These are phyloP conservation scores for Candida ulmi DNA, from an alignment of 805 yeast species.

Conservation along the genomic window DNA sequence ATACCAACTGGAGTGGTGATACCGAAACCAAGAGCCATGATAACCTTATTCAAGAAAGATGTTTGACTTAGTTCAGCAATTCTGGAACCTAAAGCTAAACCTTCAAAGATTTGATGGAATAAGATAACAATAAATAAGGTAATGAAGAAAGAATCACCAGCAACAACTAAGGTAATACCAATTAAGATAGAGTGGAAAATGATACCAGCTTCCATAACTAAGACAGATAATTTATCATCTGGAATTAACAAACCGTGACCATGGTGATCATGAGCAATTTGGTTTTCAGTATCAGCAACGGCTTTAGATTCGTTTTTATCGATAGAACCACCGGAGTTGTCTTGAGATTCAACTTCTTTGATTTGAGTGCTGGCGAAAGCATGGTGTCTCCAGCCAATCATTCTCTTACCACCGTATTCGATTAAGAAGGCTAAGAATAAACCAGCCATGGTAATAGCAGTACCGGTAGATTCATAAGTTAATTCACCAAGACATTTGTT, in stretches of 20 bases:
- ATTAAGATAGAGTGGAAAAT: conserved; percentile 76
- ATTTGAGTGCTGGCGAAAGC: neutral
- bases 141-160: conserved; percentile 62
- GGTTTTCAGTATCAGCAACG: neutral
- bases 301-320: neutral
- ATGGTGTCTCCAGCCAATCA: conserved; percentile 2
- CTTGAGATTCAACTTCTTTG: neutral
- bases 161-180: conserved; percentile 68
- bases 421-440: conserved; percentile 12
- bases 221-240: conserved; percentile 24
- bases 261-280: neutral
- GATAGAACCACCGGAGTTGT: neutral
- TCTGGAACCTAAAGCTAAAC: conserved; percentile 78
- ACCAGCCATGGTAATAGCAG: conserved; percentile 18
- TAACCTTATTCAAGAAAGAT: conserved; percentile 42
- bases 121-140: conserved; percentile 59
- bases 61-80: conserved; percentile 39
- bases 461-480: conserved; percentile 13
- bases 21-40: conserved; percentile 43
- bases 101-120: conserved; percentile 78
- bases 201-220: conserved; percentile 68
- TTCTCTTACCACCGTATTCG: conserved; percentile 12
- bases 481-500: conserved; percentile 13
- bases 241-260: conserved; percentile 4
- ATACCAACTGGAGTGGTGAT: conserved; percentile 68